These are phyloP conservation scores for Phaeosphaeriaceae sp. DNA, from an alignment of 2,329 filamentous ascomycete genomes.

Conservation along the genomic window DNA sequence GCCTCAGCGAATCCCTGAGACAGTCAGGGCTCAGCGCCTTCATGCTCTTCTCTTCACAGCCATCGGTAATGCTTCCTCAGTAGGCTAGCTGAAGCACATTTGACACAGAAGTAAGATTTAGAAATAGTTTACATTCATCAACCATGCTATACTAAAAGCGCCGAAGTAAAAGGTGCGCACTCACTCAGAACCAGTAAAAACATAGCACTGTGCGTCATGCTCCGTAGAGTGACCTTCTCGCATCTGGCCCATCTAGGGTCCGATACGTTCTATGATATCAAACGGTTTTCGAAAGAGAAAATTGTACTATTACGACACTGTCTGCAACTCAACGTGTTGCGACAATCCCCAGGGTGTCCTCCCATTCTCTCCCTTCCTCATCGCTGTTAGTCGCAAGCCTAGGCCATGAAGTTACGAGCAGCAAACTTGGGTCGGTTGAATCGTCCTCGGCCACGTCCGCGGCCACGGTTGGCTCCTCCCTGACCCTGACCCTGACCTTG, in stretches of 20 bases:
- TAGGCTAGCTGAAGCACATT: background rate
- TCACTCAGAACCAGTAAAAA: slow-evolving; percentile 39
- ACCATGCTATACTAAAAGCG: slow-evolving; percentile 18
- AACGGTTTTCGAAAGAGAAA: slow-evolving; percentile 20
- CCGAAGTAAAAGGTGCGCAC: slow-evolving; percentile 27
- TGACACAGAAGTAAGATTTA: slow-evolving; percentile 2
- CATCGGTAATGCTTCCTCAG: background rate
- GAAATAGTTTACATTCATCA: slow-evolving; percentile 43
- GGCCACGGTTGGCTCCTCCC: slow-evolving; percentile 8
- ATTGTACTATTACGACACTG: slow-evolving; percentile 41
- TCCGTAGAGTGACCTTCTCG: slow-evolving; percentile 36
- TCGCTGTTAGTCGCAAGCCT: slow-evolving; percentile 3
- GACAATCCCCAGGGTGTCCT: background rate
- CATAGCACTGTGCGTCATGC: slow-evolving; percentile 43
- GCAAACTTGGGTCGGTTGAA: slow-evolving; percentile 39
- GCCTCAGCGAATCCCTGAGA: slow-evolving; percentile 22
- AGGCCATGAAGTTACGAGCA: slow-evolving; percentile 43
- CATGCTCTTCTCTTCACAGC: slow-evolving; percentile 8
- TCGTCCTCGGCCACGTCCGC: slow-evolving; percentile 28
- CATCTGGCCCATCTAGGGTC: slow-evolving; percentile 28
- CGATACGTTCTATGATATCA: slow-evolving; percentile 32
- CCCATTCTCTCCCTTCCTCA: slow-evolving; percentile 4
- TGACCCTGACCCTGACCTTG: slow-evolving; percentile 10
- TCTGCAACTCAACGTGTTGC: slow-evolving; percentile 7
- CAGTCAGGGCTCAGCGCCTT: slow-evolving; percentile 12